Evolutionary conservation across 2,329 filamentous ascomycete genomes (phyloP), one percentile per base, ranked within the genome.

Genomic region (Aspergillaceae sp.): DNA sequence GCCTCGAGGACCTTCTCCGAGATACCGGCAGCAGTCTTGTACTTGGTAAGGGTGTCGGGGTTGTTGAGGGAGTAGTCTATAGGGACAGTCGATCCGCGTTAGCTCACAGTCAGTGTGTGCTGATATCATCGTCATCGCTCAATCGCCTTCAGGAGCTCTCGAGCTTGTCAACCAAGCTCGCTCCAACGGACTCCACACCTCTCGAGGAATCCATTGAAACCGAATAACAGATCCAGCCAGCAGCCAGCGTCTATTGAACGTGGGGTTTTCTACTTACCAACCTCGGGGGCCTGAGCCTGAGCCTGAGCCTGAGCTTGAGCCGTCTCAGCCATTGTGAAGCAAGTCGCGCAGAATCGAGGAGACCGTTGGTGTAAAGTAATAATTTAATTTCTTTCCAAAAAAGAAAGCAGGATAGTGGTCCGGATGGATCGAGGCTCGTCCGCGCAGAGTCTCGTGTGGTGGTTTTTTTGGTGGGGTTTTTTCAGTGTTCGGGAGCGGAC

Each of bases 31-130:
- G 92, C 92, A 56, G 86, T 90, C 83, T 95, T 97, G 80, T 97
- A 97, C 79, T 97, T 98, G 74, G 92, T 97, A 61, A 98, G 80
- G 62, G 89, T 96, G 69, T 94, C 87, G 51, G 87, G 87, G 77
- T 94, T 92, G 71, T 83, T 87, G 70, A 96, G 82, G 58, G 86
- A 80, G 75, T 94, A 90, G 69, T 94, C 87, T 94, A 55, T 36
- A 44, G 50, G 29, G 41, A 11, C 5, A 26, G 26, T 38, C 36
- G 11, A 38, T 26, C 11, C 36, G 19, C 11, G 36, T 38, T 38
- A 38, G 36, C 36, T 19, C 19, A 19, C 19, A 1, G 19, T 19
- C 19, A 19, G 19, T 19, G 19, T 6, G 30, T 32, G 30, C 8
- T 32, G 30, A 32, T 32, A 32, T 32, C 30, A 32, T 9, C 30